These are phyloP conservation scores for Cryptococcus floricola DNA, from an alignment of 1,284 basidiomycete species.

Conservation along the genomic window DNA sequence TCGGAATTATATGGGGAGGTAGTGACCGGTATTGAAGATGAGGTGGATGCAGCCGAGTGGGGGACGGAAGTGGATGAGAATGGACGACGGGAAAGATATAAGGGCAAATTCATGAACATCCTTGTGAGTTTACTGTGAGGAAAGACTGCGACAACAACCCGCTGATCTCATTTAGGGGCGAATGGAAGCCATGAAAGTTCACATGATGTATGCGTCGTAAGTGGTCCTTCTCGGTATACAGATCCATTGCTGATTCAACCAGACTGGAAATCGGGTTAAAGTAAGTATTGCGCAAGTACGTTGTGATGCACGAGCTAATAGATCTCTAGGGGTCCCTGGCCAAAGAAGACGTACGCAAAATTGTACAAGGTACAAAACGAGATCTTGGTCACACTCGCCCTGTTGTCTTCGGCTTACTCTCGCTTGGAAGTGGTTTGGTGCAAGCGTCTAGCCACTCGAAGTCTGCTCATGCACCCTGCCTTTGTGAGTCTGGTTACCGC, in stretches of 20 bases:
- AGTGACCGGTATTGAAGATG: slow-evolving; percentile 36
- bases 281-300: slow-evolving; percentile 9
- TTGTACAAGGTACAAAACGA: slow-evolving; percentile 28
- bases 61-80: slow-evolving; percentile 8
- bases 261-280: slow-evolving; percentile 36
- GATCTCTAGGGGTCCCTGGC: slow-evolving; percentile 42
- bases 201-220: slow-evolving; percentile 30
- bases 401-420: slow-evolving; percentile 36
- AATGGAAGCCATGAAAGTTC: slow-evolving; percentile 27
- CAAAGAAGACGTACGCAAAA: slow-evolving; percentile 33
- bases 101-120: slow-evolving; percentile 30
- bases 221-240: slow-evolving; percentile 2
- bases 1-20: slow-evolving; percentile 42
- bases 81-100: slow-evolving; percentile 20
- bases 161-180: slow-evolving; percentile 17
- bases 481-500: slow-evolving; percentile 31
- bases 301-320: too few species aligned
- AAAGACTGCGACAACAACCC: not conserved
- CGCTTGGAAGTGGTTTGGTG: slow-evolving; percentile 33
- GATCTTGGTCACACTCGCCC: slow-evolving; percentile 31
- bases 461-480: slow-evolving; percentile 39
- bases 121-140: slow-evolving; percentile 18
- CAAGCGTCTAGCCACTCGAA: slow-evolving; percentile 19
- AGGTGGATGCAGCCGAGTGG: slow-evolving; percentile 17
- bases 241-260: not conserved